A percentile compares a stretch with the other conserved stretches of the same genome.
These are phyloP conservation scores for Pythium sukuiense DNA, from an alignment of 352 stramenopile species.

Conservation along the genomic window DNA sequence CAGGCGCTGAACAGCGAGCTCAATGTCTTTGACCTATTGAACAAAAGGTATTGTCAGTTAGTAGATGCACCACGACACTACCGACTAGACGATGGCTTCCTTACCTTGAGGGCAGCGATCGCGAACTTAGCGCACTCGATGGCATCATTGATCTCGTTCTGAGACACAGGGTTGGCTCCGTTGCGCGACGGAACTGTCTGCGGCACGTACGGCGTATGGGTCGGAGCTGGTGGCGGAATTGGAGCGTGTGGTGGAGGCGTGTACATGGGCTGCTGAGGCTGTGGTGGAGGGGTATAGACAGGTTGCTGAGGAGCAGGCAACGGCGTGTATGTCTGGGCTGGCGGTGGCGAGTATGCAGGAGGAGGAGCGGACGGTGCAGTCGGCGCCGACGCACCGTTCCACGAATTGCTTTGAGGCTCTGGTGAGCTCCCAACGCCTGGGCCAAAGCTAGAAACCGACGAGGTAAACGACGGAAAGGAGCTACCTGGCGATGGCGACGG, in stretches of 20 bases:
- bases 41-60: conserved; percentile 3
- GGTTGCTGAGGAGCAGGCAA: conserved; percentile 15
- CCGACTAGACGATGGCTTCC: neutral
- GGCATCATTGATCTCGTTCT: conserved; percentile 79
- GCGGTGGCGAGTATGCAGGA: conserved; percentile 10
- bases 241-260: conserved; percentile 11
- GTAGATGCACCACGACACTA: neutral
- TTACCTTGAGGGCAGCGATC: conserved; percentile 76
- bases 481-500: conserved; percentile 11
- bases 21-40: conserved; percentile 71
- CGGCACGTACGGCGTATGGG: conserved; percentile 12
- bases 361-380: conserved; percentile 14
- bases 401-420: conserved; percentile 16
- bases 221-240: conserved; percentile 21
- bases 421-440: neutral
- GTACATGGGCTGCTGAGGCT: conserved; percentile 10
- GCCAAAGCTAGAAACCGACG: conserved; percentile 35
- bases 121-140: conserved; percentile 86
- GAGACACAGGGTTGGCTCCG: conserved; percentile 43
- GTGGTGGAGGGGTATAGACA: conserved; percentile 8
- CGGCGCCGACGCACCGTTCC: conserved; percentile 10
- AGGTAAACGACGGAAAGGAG: conserved; percentile 55
- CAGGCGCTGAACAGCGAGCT: conserved; percentile 75
- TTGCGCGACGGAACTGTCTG: conserved; percentile 26
- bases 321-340: conserved; percentile 2